Base-by-base conservation (phyloP, 1,139 yeast genomes). In the Sugiyamaella castrensis region DNA sequence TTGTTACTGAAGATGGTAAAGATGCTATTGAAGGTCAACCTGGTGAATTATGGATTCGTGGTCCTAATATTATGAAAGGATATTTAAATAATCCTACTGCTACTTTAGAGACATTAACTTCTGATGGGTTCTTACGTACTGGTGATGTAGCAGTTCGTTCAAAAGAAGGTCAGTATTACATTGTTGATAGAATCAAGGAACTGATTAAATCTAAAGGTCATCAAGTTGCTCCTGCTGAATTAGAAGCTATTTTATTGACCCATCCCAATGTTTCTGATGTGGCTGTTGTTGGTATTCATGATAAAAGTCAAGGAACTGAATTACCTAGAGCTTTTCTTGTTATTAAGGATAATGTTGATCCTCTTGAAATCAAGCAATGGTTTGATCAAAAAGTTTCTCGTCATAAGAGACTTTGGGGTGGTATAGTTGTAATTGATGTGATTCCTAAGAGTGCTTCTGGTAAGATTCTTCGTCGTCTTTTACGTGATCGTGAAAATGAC, bases 171-270 rank as follows among this genome's bases (percentile, higher is more conserved):
- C 75, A 82, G 57, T 68, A 83, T 40, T 71, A 62, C 55, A 82
- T 86, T 51, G 79, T 86, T 50, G 95, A 86, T 64, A 74, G 95
- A 52, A 86, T 83, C 40, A 86, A 86, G 70, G 87, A 85, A 65
- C 81, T 85, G 66, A 86, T 85, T 74, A 85, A 86, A 66, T 73
- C 87, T 8, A 91, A 86, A 68, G 94, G 92, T 52, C 91, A 85
- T 65, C 87, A 86, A 64, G 82, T 86, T 32, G 84, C 92, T 0
- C 92, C 94, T 1, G 94, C 87, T 53, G 84, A 81, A 65, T 78
- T 86, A 46, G 94, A 86, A 63, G 83, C 80, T 55, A 67, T 74
- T 16, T 80, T 85, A 54, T 69, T 84, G 37, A 71, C 82, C 8
- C 61, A 66, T 48, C 63, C 66, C n/a, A 50, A 53, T 15, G 68